A percentile compares a stretch with the other conserved stretches of the same genome.
Conservation (phyloP, 1,284 basidiomycete species). For the Porodaedalea pini region DNA sequence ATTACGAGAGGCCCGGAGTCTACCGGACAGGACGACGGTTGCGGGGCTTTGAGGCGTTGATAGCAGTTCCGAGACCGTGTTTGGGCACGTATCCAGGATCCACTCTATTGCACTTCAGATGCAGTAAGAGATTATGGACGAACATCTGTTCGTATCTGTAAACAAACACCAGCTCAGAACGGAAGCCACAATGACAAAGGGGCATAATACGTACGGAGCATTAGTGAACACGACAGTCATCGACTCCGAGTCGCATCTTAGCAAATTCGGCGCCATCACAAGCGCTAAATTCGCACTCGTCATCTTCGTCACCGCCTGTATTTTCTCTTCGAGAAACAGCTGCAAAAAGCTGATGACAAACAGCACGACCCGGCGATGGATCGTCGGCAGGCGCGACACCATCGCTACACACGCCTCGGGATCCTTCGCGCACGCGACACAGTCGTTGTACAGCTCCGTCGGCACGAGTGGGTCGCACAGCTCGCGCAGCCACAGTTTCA, state of each 20-base stretch:
- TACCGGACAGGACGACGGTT: constrained; percentile 28
- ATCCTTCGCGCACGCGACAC: constrained; percentile 66
- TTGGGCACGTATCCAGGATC: constrained; percentile 72
- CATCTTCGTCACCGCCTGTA: constrained; percentile 79
- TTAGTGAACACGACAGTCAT: constrained; percentile 87
- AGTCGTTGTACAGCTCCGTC: constrained; percentile 83
- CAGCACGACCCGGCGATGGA: constrained; percentile 79
- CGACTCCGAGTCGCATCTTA: constrained; percentile 78
- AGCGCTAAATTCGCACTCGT: constrained; percentile 74
- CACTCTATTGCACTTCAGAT: constrained; percentile 70
- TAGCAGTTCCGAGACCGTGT: constrained; percentile 67
- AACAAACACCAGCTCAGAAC: constrained; percentile 17
- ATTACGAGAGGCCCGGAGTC: too few relatives aligned
- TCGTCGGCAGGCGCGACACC: constrained; percentile 72
- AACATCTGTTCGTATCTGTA: constrained; percentile 82
- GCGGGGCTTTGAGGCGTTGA: constrained; percentile 35
- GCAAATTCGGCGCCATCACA: constrained; percentile 85
- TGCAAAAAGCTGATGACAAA: constrained; percentile 89
- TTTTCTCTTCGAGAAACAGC: constrained; percentile 75
- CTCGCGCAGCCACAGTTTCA: constrained; percentile 92
- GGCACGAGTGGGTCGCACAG: constrained; percentile 86
- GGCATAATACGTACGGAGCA: constrained; percentile 59
- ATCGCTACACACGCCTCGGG: constrained; percentile 70
- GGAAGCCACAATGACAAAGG: constrained; percentile 12
- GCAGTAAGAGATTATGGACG: constrained; percentile 75